These are phyloP conservation scores for Euphorbia schlechtendalii DNA, from an alignment of 441 rosid species.

Conservation along the genomic window DNA sequence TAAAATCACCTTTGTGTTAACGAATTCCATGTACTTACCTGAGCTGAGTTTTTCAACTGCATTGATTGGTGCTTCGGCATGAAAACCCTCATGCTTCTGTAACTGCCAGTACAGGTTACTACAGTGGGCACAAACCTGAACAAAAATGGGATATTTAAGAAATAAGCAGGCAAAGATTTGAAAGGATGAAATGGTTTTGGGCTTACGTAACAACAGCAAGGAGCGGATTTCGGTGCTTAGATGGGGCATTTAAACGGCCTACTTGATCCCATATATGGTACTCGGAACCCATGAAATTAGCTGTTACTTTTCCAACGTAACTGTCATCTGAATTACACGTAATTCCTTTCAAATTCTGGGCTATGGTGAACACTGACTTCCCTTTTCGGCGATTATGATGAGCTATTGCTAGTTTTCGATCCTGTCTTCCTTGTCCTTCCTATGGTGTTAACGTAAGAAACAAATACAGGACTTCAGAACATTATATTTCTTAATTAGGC, in stretches of 20 bases:
- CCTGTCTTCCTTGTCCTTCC: conserved; percentile 89
- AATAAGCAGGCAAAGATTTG: too few species aligned
- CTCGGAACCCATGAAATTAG: conserved; percentile 83
- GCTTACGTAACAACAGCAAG: conserved; percentile 67
- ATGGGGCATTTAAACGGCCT: conserved; percentile 27
- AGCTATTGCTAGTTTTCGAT: conserved; percentile 85
- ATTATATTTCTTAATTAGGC: too few species aligned
- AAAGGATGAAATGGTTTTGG: conserved; percentile 7
- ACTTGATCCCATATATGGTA: conserved; percentile 84
- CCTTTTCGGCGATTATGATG: conserved; percentile 56
- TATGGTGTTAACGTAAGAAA: conserved; percentile 28
- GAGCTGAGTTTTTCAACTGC: conserved; percentile 53
- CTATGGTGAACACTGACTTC: conserved; percentile 55
- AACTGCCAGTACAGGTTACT: conserved; percentile 77
- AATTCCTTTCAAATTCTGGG: conserved; percentile 62
- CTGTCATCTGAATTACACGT: conserved; percentile 65
- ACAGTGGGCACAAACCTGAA: conserved; percentile 71
- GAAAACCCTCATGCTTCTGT: conserved; percentile 58
- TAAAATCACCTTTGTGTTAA: background rate
- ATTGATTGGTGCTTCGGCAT: conserved; percentile 70
- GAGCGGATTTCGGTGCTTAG: conserved; percentile 49
- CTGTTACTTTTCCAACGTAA: conserved; percentile 59
- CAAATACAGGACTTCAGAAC: too few species aligned
- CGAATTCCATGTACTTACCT: conserved; percentile 26
- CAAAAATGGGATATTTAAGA: too few species aligned